Evolutionary conservation across 768 basidiomycete genomes (phyloP).

Genomic region (Leccinum imitatum): DNA sequence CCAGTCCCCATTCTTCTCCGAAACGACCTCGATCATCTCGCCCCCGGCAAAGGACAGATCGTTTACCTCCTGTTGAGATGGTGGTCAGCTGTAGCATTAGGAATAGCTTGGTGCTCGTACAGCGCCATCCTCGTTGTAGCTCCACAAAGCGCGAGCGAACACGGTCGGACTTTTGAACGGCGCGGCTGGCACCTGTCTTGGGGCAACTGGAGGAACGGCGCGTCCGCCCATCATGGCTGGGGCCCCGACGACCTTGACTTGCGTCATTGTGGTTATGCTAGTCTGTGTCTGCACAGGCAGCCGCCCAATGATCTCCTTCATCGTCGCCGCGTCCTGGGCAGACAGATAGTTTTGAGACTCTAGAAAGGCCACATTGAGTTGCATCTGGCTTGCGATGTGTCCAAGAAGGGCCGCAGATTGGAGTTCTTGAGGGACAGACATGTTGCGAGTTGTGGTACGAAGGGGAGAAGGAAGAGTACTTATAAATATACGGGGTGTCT

Average conservation of each 20-base stretch:
- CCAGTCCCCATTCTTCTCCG: constrained; percentile 85
- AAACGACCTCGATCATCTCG: constrained; percentile 74
- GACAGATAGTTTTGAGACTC: constrained; percentile 54
- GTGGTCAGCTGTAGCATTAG: constrained; percentile 4
- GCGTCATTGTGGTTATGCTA: constrained; percentile 12
- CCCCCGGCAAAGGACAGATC: constrained; percentile 78
- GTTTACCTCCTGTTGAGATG: constrained; percentile 73
- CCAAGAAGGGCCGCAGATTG: constrained; percentile 49
- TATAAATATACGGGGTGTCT: constrained; percentile 14
- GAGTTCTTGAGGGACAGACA: constrained; percentile 27
- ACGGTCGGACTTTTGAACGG: constrained; percentile 12
- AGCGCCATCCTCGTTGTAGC: constrained; percentile 59
- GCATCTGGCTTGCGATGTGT: constrained; percentile 57
- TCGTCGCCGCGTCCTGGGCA: constrained; percentile 41
- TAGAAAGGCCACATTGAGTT: constrained; percentile 57
- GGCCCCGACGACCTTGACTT: constrained; percentile 7
- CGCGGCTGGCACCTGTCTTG: constrained; percentile 8
- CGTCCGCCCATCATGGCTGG: constrained; percentile 6
- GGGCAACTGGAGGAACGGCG: constrained; percentile 16
- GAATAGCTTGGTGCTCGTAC: constrained; percentile 32
- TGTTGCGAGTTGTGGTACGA: constrained; percentile 3
- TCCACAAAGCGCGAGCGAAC: constrained; percentile 60
- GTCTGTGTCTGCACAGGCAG: constrained; percentile 34
- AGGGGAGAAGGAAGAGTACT: background rate
- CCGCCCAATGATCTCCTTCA: constrained; percentile 47